Evolutionary conservation across 192 early-diverging fungal species (phyloP).

Genomic region (Phycomyces nitens): DNA sequence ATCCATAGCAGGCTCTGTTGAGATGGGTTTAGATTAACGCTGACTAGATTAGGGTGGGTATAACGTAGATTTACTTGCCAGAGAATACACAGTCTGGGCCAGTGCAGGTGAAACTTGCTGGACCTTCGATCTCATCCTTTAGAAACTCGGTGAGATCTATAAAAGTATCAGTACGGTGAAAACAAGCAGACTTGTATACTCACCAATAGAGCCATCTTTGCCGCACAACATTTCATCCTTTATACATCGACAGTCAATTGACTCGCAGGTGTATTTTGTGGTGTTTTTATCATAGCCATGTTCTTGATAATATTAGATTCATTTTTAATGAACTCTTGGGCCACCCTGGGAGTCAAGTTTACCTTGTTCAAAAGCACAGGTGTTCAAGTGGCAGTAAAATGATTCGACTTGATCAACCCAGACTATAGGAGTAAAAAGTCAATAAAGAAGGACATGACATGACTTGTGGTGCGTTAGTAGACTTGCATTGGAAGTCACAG

Average conservation of each 20-base stretch:
- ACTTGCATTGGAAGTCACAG: slow-evolving; percentile 72
- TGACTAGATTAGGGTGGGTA: too few relatives aligned
- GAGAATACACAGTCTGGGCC: slow-evolving; percentile 56
- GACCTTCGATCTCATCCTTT: slow-evolving; percentile 72
- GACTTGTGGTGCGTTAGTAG: background rate
- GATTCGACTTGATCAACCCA: slow-evolving; percentile 84
- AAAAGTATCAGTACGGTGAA: too few relatives aligned
- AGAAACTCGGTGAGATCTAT: slow-evolving; percentile 77
- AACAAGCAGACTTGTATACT: slow-evolving; percentile 12
- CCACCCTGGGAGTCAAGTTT: too few relatives aligned
- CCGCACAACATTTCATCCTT: slow-evolving; percentile 81
- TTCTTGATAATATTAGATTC: too few relatives aligned
- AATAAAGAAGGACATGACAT: slow-evolving; percentile 1
- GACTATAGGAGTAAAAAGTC: slow-evolving; percentile 38
- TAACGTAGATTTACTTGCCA: too few relatives aligned
- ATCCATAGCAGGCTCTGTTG: slow-evolving; percentile 75
- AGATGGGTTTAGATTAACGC: background rate
- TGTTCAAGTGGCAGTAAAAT: slow-evolving; percentile 84
- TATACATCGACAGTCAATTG: slow-evolving; percentile 79
- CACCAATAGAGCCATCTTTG: slow-evolving; percentile 72
- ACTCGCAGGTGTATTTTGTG: slow-evolving; percentile 65
- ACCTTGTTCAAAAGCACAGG: slow-evolving; percentile 69
- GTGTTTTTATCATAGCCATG: slow-evolving; percentile 47
- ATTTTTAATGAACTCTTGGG: too few relatives aligned
- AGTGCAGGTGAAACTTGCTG: slow-evolving; percentile 66